Conservation (phyloP, 2,329 filamentous ascomycete genomes). For the Talaromyces sp. region DNA sequence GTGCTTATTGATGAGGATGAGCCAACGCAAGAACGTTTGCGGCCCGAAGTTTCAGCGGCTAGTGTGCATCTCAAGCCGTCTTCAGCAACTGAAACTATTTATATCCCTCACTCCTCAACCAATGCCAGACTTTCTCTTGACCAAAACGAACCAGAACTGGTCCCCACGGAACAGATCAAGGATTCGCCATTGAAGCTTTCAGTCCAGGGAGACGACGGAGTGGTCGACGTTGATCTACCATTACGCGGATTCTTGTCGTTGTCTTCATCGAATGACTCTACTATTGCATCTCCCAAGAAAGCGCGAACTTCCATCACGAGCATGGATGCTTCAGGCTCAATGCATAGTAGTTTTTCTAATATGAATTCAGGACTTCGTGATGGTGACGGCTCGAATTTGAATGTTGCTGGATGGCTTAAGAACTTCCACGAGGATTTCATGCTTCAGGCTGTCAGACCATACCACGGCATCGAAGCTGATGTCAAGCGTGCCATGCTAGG, state of each 20-base stretch:
- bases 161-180: constrained; percentile 31
- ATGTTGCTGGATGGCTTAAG: constrained; percentile 57
- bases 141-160: constrained; percentile 29
- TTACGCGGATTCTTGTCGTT: constrained; percentile 51
- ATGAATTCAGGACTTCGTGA: constrained; percentile 31
- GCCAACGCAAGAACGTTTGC: not conserved
- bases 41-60: not conserved
- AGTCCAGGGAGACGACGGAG: constrained; percentile 55
- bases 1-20: constrained; percentile 1
- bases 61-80: constrained; percentile 13
- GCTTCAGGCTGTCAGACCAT: constrained; percentile 56
- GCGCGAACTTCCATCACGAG: constrained; percentile 50
- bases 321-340: constrained; percentile 48
- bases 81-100: constrained; percentile 33
- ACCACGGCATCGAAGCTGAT: constrained; percentile 50
- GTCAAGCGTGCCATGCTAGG: constrained; percentile 55
- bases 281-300: constrained; percentile 41
- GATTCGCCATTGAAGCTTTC: constrained; percentile 51
- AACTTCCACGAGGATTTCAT: constrained; percentile 58
- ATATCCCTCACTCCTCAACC: constrained; percentile 30
- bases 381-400: constrained; percentile 48
- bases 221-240: constrained; percentile 59
- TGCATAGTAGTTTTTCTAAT: constrained; percentile 40
- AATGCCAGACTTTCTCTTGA: constrained; percentile 21
- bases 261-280: constrained; percentile 45